Base-by-base conservation (phyloP, 2,329 filamentous ascomycete genomes). In the Xylariomycetidae sp. region DNA sequence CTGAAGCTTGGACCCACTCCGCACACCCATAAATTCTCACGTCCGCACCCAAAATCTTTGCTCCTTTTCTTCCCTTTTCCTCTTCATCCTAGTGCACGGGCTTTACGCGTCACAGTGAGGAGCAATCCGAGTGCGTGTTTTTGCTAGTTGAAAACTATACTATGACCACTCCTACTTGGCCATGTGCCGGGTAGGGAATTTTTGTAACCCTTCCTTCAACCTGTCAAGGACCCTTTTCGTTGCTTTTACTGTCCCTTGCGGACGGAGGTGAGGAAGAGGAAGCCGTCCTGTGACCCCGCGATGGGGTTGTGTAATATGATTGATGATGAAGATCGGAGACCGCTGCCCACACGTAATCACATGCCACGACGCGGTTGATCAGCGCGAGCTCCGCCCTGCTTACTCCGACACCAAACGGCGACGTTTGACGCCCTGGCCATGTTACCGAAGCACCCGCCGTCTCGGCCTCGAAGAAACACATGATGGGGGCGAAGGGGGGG, bases 131-230 rank as follows among this genome's bases (percentile, higher is more conserved):
- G 80, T 77, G 76, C 74, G 75, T 74, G 73, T 85, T 85, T 84
- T 85, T 86, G 82, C 82, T 86, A 84, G 80, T 85, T 85, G 81
- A 84, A 84, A 85, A 84, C 81, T 85, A 84, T 70, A 72, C 69
- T 71, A 75, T 83, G 82, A 85, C 82, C 71, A 71, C 82, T 88
- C 70, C 69, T 72, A 65, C 52, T 72, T 74, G 76, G 79, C 73
- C 74, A 71, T 68, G 67, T 74, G n/a, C 70, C 72, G 74, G 75
- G 65, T 67, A 73, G 72, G 81, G 82, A 87, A 87, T 87, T 81
- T 87, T 87, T 86, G 81, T 39, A 37, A 22, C n/a, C n/a, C n/a
- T n/a, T n/a, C 2, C 3, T 5, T 52, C 54, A 53, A 46, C 38
- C 52, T 50, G 61, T 42, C 56, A 48, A 59, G 47, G 52, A 31